Evolutionary conservation across 1,139 yeast genomes (phyloP).

Genomic region (Saccharomyces hybrid): DNA sequence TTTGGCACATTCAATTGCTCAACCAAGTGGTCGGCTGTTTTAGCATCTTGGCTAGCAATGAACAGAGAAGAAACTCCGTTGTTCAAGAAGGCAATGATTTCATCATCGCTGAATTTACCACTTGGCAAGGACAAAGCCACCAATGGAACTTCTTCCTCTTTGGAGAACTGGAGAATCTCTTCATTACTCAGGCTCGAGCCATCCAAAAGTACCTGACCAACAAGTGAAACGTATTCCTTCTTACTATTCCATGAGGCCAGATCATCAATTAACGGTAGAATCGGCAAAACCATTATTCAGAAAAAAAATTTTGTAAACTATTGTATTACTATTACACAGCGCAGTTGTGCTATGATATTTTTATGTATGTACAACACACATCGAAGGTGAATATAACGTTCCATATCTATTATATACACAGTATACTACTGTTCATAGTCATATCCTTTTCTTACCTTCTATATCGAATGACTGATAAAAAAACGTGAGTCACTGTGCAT

Average conservation of each 20-base stretch:
- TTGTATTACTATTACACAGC: constrained; percentile 1
- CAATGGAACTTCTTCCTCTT: constrained; percentile 8
- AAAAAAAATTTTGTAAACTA: background rate
- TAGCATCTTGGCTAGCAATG: constrained; percentile 31
- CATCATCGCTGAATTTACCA: constrained; percentile 18
- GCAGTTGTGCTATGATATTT: background rate
- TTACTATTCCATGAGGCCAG: background rate
- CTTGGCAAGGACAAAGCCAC: constrained; percentile 3
- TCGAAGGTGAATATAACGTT: background rate
- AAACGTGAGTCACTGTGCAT: background rate
- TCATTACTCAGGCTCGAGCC: constrained; percentile 12
- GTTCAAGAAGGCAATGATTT: constrained; percentile 41
- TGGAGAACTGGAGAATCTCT: constrained; percentile 13
- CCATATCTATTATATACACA: background rate
- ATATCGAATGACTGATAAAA: background rate
- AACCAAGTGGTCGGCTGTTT: constrained; percentile 33
- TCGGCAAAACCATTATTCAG: constrained; percentile 22
- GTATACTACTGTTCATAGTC: background rate
- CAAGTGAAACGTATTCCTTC: constrained; percentile 6
- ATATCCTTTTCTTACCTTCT: background rate
- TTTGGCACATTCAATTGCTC: constrained; percentile 51
- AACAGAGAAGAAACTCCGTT: constrained; percentile 55
- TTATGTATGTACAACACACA: background rate
- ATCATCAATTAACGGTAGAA: constrained; percentile 23
- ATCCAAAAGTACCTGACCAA: constrained; percentile 24